Conservation (phyloP, 2,329 filamentous ascomycete genomes). For the Dendryphion nanum region DNA sequence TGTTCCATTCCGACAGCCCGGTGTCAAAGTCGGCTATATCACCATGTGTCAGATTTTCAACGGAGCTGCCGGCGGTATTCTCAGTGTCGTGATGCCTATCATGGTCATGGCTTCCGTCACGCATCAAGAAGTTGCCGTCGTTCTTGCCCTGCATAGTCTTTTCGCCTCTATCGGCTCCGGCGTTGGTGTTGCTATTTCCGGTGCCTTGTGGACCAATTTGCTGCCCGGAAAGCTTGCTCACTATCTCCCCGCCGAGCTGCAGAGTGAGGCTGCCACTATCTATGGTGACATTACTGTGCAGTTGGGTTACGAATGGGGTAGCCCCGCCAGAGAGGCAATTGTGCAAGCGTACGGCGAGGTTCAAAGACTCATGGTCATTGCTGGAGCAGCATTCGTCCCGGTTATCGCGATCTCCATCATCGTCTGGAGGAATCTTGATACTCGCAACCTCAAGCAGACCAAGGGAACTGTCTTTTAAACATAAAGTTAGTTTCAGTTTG, state of each 20-base stretch:
- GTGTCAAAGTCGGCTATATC: conserved; percentile 8
- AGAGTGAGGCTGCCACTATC: conserved; percentile 23
- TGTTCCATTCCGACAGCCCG: conserved; percentile 39
- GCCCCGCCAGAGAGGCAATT: conserved; percentile 41
- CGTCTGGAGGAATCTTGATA: conserved; percentile 15
- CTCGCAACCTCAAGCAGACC: conserved; percentile 14
- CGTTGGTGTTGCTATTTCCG: not conserved
- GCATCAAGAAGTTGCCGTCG: not conserved
- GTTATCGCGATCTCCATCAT: conserved; percentile 12
- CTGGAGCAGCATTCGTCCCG: conserved; percentile 31
- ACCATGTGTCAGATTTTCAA: not conserved
- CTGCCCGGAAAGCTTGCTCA: conserved; percentile 44
- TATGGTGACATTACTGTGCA: conserved; percentile 8
- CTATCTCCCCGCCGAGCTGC: conserved; percentile 39
- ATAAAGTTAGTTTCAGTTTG: not conserved
- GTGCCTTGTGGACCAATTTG: conserved; percentile 13
- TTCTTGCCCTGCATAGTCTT: not conserved
- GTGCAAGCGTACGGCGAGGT: conserved; percentile 44
- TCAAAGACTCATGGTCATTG: conserved; percentile 48
- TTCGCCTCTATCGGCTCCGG: not conserved
- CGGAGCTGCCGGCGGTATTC: not conserved
- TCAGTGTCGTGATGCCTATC: not conserved
- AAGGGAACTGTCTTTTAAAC: conserved; percentile 15
- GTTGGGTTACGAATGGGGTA: conserved; percentile 43
- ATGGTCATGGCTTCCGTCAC: not conserved